A percentile compares a stretch with the other conserved stretches of the same genome.
phyloP scores from a whole-genome alignment of 108 stramenopile genomes.

The Discostella pseudostelligera region DNA sequence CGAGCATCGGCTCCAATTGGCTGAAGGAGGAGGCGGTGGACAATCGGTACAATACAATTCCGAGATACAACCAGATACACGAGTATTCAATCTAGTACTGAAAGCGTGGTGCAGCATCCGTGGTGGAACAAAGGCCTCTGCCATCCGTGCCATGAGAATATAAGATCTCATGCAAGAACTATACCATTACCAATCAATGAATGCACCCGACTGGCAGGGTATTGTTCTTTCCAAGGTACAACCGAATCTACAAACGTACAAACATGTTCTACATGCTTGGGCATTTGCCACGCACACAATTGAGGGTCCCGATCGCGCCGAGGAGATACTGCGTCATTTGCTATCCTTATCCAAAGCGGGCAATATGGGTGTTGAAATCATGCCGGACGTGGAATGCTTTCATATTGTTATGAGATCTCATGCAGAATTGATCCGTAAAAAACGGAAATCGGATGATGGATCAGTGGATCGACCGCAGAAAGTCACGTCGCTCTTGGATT shows the following conservation, averaged over 20 bases:
- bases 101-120: slow-evolving; percentile 25
- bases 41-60: slow-evolving; percentile 8
- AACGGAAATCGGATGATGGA: slow-evolving; percentile 11
- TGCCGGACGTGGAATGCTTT: slow-evolving; percentile 42
- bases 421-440: slow-evolving; percentile 33
- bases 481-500: slow-evolving; percentile 31
- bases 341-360: slow-evolving; percentile 41
- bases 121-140: slow-evolving; percentile 38
- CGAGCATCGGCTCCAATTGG: slow-evolving; percentile 4
- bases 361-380: slow-evolving; percentile 26
- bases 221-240: slow-evolving; percentile 28
- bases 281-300: slow-evolving; percentile 18
- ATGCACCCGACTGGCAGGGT: slow-evolving; percentile 32
- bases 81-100: slow-evolving; percentile 31
- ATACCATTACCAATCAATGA: slow-evolving; percentile 37
- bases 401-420: slow-evolving; percentile 46
- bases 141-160: slow-evolving; percentile 32
- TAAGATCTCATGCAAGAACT: slow-evolving; percentile 45
- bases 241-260: slow-evolving; percentile 38
- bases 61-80: slow-evolving; percentile 40
- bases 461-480: slow-evolving; percentile 26
- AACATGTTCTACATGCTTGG: slow-evolving; percentile 34
- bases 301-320: slow-evolving; percentile 39
- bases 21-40: slow-evolving; percentile 1
- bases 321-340: slow-evolving; percentile 41